phyloP scores from a whole-genome alignment of 352 stramenopile genomes.

The Globisporangium middletonii region DNA sequence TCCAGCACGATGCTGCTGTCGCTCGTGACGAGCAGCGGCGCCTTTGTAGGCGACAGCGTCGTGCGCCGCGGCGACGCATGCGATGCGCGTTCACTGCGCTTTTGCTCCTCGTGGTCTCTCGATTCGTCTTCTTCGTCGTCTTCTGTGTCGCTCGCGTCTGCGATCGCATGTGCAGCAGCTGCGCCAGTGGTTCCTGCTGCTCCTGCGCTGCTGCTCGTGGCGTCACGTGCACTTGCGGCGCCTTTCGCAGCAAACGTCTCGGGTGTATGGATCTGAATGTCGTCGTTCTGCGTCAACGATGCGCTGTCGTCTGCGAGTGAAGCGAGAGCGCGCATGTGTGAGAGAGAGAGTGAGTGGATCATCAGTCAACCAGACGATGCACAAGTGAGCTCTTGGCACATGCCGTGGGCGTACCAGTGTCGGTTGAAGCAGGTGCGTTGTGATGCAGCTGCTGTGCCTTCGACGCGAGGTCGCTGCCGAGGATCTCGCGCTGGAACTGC shows the following conservation, averaged over 20 bases:
- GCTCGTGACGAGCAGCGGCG: slow-evolving; percentile 23
- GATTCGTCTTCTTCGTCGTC: slow-evolving; percentile 1
- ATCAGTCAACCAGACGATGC: no score
- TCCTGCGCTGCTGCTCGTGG: neutral
- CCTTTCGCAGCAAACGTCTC: slow-evolving; percentile 18
- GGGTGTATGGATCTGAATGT: slow-evolving; percentile 25
- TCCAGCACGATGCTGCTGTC: slow-evolving; percentile 8
- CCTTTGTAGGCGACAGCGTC: slow-evolving; percentile 48
- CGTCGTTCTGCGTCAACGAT: slow-evolving; percentile 6
- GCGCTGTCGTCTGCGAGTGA: slow-evolving; percentile 3
- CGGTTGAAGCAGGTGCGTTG: neutral
- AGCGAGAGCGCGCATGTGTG: no score
- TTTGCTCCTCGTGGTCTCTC: neutral
- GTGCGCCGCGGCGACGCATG: slow-evolving; percentile 5
- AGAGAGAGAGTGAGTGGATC: no score
- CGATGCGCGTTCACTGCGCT: neutral
- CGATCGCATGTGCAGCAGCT: neutral
- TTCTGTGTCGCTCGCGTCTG: slow-evolving; percentile 3
- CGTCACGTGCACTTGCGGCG: neutral
- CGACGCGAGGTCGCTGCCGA: slow-evolving; percentile 20
- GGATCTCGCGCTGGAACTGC: slow-evolving; percentile 60
- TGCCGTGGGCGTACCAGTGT: neutral
- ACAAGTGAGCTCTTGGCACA: neutral
- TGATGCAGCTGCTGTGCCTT: neutral
- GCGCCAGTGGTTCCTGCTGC: neutral